Base-by-base conservation (phyloP, 2,329 filamentous ascomycete species). In the Chaetothyriales sp. region DNA sequence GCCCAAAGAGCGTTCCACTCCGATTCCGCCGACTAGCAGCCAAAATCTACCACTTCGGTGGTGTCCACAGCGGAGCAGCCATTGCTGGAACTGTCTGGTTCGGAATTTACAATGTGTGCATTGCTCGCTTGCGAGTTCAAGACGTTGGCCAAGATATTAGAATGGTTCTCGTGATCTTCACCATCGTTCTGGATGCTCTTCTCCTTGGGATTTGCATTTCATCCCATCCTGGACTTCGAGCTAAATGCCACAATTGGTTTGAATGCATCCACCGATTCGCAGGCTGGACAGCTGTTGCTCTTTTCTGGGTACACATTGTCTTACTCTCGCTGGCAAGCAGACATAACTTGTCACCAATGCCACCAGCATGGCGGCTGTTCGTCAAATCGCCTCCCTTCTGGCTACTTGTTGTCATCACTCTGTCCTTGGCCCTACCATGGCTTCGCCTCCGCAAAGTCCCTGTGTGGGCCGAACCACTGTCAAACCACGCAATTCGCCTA, bases 341-440 rank as follows among this genome's bases (percentile, higher is more conserved):
- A 18, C 59, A 60, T 13, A 64, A 65, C 18, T 52, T 64, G 13
- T 56, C 70, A 2, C 58, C 61, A 5, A 9, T 52, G n/a, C 62
- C 65, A 43, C 59, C 63, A 2, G 58, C 73, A 10, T 67, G 69
- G 4, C 53, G 50, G 8, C 65, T 68, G 46, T 62, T 81, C 8
- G 48, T 76, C 55, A 53, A 62, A 15, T 72, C 72, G 7, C 77
- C 77, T 0, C 66, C 71, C 1, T 77, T 90, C 66, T 92, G 85
- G 82, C 77, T 85, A 61, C 71, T 90, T 18, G 60, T 78, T 22
- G 63, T 78, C 46, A 80, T 81, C 46, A 86, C 85, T 1, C 61
- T 74, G 43, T 77, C 82, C 58, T 75, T 89, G 56, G 71, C 83
- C 46, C 80, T 83, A 49, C 85, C 86, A 1, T 94, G 86, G 86